These are phyloP conservation scores for Apiospora koreana DNA, from an alignment of 2,329 filamentous ascomycete species.

Conservation along the genomic window DNA sequence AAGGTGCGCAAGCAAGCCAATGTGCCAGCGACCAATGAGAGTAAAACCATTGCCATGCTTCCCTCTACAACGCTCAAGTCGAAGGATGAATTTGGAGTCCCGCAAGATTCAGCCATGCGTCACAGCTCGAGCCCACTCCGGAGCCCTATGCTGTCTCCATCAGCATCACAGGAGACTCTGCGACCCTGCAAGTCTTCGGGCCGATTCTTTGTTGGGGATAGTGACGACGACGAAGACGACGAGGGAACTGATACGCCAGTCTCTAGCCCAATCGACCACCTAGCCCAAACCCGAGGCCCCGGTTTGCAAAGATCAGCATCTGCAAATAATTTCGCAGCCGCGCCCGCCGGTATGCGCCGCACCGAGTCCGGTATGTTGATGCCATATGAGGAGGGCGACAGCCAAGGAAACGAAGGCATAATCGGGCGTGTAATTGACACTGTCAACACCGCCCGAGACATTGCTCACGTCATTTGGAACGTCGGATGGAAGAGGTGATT, in stretches of 20 bases:
- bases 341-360: constrained; percentile 67
- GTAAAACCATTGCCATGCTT: constrained; percentile 84
- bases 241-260: constrained; percentile 38
- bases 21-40: constrained; percentile 57
- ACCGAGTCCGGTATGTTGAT: constrained; percentile 90
- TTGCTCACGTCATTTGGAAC: constrained; percentile 72
- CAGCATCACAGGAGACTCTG: constrained; percentile 81
- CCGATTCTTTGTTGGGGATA: constrained; percentile 64
- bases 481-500: constrained; percentile 62
- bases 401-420: constrained; percentile 60
- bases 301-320: constrained; percentile 51
- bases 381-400: constrained; percentile 77
- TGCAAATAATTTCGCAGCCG: constrained; percentile 48
- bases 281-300: constrained; percentile 21
- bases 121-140: constrained; percentile 51
- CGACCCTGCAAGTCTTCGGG: constrained; percentile 68
- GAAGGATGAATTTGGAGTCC: constrained; percentile 73
- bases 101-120: constrained; percentile 62
- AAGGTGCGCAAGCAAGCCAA: constrained; percentile 44
- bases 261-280: constrained; percentile 23
- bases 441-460: constrained; percentile 71
- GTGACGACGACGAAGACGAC: constrained; percentile 59
- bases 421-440: constrained; percentile 82
- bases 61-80: constrained; percentile 89
- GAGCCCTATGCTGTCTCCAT: constrained; percentile 63